Base-by-base conservation (phyloP, 805 yeast species). In the Cyberlindnera misumaiensis region DNA sequence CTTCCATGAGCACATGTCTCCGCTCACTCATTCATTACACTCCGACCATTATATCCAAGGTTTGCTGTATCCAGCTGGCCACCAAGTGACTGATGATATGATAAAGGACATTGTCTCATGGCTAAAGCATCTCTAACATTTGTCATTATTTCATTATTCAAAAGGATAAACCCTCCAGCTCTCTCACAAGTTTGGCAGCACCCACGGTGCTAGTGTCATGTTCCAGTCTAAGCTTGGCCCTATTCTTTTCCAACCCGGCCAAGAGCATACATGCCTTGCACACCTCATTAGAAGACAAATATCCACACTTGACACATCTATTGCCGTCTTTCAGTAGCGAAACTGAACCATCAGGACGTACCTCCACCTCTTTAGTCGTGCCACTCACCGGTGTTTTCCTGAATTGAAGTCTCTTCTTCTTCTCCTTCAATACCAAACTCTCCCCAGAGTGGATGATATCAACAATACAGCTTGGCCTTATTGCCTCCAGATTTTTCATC, bases 361-460 rank as follows among this genome's bases (percentile, higher is more conserved):
- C 59, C 48, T 82, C 69, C 14, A 69, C 57, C 47, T 77, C 83
- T 3, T 51, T 34, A 12, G 26, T 22, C n/a, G 24, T 22, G 30
- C 48, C 34, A 29, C 43, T 24, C 40, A 48, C 41, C 4, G 34
- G 40, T 6, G 35, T 41, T 27, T 42, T 47, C 28, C 47, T 45
- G 27, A 46, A 55, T 17, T 51, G 51, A 10, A 39, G 70, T 43
- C 60, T 64, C 45, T 66, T 65, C 54, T 71, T 76, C 56, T 72
- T 78, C 26, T 75, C 75, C 47, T 75, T 73, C 34, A 89, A 61
- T 26, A 75, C 79, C 47, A 89, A 73, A 44, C 79, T 80, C 61
- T 93, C 98, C 27, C 99, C 98, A 47, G 95, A 84, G 48, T 84
- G 83, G 25, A 93, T 93, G 39, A 93, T 85, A 62, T 93, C 99